Conservation (phyloP, 78 protist species). For the Tieghemostelium lacteum region DNA sequence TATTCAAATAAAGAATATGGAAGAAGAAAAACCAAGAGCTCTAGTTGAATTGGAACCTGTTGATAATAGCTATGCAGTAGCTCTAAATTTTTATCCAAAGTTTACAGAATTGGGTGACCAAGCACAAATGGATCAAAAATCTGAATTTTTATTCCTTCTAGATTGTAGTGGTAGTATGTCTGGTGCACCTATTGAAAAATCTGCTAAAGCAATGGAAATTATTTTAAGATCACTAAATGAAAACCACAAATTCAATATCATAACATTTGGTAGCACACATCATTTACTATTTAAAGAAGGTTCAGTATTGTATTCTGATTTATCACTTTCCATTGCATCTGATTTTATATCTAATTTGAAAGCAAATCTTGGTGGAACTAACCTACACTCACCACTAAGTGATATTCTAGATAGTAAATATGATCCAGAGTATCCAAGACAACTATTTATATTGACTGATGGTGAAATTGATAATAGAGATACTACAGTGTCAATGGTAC, state of each 20-base stretch:
- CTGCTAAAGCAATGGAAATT: constrained; percentile 7
- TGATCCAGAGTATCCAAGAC: constrained; percentile 77
- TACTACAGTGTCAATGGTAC: constrained; percentile 7
- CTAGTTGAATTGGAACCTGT: not conserved
- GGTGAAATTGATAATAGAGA: constrained; percentile 87
- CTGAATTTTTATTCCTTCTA: constrained; percentile 51
- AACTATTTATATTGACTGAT: constrained; percentile 91
- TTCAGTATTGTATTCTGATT: not conserved
- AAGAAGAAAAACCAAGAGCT: not conserved
- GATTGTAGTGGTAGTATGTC: constrained; percentile 61
- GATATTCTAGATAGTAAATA: not conserved
- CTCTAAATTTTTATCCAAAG: constrained; percentile 6
- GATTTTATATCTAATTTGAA: not conserved
- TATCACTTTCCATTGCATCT: not conserved
- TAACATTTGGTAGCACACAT: not conserved
- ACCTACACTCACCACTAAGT: not conserved
- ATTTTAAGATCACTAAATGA: constrained; percentile 20
- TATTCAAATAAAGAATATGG: not conserved
- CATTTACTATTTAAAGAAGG: not conserved
- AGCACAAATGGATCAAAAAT: constrained; percentile 5
- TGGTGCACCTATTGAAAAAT: constrained; percentile 20
- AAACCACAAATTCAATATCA: constrained; percentile 25
- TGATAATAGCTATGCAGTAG: not conserved
- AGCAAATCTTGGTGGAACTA: constrained; percentile 63
- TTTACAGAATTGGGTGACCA: not conserved